phyloP scores from a whole-genome alignment of 2,329 filamentous ascomycete species.

The Exophiala sp. region DNA sequence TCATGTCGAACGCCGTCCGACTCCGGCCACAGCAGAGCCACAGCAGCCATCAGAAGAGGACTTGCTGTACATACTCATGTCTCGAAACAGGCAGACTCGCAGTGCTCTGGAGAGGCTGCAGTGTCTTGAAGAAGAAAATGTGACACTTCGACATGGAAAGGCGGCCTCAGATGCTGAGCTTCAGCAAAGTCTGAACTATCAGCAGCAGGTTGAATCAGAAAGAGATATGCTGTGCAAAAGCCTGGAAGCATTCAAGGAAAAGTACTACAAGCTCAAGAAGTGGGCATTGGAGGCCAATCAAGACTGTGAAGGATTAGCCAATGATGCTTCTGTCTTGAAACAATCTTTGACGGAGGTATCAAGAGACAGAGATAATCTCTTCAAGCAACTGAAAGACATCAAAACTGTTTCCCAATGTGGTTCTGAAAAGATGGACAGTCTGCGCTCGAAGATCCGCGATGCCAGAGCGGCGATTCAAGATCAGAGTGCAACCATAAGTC shows the following conservation, averaged over 20 bases:
- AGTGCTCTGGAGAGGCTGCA: conserved; percentile 5
- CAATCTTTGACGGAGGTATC: neutral
- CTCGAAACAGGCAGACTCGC: conserved; percentile 10
- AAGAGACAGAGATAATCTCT: conserved; percentile 14
- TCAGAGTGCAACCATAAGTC: neutral
- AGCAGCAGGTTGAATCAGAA: conserved; percentile 7
- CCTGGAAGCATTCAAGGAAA: conserved; percentile 17
- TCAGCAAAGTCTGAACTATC: conserved; percentile 1
- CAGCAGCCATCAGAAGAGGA: conserved; percentile 23
- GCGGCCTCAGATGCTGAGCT: conserved; percentile 6
- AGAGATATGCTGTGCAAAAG: conserved; percentile 3
- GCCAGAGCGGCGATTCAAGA: conserved; percentile 3
- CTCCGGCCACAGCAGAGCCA: neutral
- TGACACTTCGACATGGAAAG: conserved; percentile 2
- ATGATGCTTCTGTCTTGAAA: conserved; percentile 7
- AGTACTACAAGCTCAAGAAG: conserved; percentile 25
- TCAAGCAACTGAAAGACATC: conserved; percentile 6
- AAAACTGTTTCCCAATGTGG: neutral
- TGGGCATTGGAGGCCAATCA: conserved; percentile 24
- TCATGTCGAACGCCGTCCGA: neutral
- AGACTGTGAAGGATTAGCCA: conserved; percentile 19
- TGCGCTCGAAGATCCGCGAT: conserved; percentile 8
- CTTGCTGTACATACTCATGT: conserved; percentile 22
- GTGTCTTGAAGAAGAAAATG: conserved; percentile 12
- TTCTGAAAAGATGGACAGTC: conserved; percentile 1